These are phyloP conservation scores for Saturnispora saitoi DNA, from an alignment of 805 yeast species.

Conservation along the genomic window DNA sequence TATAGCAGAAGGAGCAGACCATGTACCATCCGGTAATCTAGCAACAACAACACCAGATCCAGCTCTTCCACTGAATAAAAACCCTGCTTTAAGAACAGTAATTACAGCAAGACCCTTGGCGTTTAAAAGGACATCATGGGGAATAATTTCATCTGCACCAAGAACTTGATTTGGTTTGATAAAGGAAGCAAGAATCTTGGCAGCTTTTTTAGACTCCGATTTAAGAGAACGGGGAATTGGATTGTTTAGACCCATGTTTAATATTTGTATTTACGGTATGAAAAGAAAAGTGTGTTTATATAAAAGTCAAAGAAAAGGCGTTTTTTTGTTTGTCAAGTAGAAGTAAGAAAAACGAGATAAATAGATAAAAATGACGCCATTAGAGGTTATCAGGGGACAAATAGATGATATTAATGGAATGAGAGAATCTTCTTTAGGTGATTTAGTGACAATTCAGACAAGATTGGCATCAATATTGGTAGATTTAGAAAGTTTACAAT, in stretches of 20 bases:
- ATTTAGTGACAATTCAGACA: background rate
- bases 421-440: background rate
- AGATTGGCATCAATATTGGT: background rate
- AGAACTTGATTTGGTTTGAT: slow-evolving; percentile 90
- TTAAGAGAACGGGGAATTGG: slow-evolving; percentile 88
- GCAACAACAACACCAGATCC: slow-evolving; percentile 96
- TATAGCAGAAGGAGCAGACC: slow-evolving; percentile 98
- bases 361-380: background rate
- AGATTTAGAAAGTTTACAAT: slow-evolving; percentile 2
- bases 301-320: background rate
- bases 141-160: slow-evolving; percentile 84
- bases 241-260: slow-evolving; percentile 80
- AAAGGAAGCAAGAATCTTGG: slow-evolving; percentile 80
- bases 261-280: background rate
- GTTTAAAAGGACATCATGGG: slow-evolving; percentile 75
- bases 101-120: slow-evolving; percentile 90
- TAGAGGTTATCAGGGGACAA: background rate
- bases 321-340: no score
- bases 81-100: slow-evolving; percentile 96
- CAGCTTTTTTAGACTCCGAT: slow-evolving; percentile 90
- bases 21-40: slow-evolving; percentile 83
- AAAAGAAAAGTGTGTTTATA: background rate
- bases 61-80: slow-evolving; percentile 91
- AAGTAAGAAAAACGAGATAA: no score
- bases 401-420: background rate